Conservation (phyloP, 495 filamentous ascomycete species). For the Penicillium chermesinum region DNA sequence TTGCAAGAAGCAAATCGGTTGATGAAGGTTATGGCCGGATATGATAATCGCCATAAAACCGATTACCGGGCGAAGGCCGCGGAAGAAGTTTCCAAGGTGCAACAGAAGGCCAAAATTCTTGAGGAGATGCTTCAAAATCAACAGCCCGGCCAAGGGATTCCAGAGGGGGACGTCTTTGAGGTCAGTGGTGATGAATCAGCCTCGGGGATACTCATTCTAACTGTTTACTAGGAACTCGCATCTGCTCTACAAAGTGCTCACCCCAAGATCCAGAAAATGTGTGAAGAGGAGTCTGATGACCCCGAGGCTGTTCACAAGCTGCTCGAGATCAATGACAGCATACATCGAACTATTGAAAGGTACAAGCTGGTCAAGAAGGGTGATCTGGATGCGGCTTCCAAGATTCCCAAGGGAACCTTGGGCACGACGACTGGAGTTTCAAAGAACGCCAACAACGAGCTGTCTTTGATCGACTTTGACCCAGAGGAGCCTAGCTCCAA, state of each 20-base stretch:
- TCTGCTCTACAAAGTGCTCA: slow-evolving; percentile 87
- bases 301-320: slow-evolving; percentile 92
- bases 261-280: slow-evolving; percentile 98
- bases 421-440: slow-evolving; percentile 65
- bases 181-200: slow-evolving; percentile 28
- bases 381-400: slow-evolving; percentile 80
- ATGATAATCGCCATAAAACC: slow-evolving; percentile 88
- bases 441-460: slow-evolving; percentile 73
- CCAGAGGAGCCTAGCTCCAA: slow-evolving; percentile 51
- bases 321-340: slow-evolving; percentile 96
- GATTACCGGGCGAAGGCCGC: slow-evolving; percentile 97
- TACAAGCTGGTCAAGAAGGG: slow-evolving; percentile 94
- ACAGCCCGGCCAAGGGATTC: slow-evolving; percentile 73
- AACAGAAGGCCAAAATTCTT: slow-evolving; percentile 82
- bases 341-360: slow-evolving; percentile 91
- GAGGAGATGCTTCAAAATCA: slow-evolving; percentile 90
- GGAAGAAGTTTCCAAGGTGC: slow-evolving; percentile 88
- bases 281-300: slow-evolving; percentile 96
- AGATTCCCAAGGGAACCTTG: slow-evolving; percentile 77
- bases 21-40: slow-evolving; percentile 99
- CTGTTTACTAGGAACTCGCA: slow-evolving; percentile 65
- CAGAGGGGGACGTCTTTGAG: slow-evolving; percentile 91
- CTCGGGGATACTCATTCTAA: not conserved
- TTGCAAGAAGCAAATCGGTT: slow-evolving; percentile 91
- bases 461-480: slow-evolving; percentile 91